A percentile compares a stretch with the other conserved stretches of the same genome.
These are phyloP conservation scores for Dactylonectria estremocensis DNA, from an alignment of 2,329 filamentous ascomycete species.

Conservation along the genomic window DNA sequence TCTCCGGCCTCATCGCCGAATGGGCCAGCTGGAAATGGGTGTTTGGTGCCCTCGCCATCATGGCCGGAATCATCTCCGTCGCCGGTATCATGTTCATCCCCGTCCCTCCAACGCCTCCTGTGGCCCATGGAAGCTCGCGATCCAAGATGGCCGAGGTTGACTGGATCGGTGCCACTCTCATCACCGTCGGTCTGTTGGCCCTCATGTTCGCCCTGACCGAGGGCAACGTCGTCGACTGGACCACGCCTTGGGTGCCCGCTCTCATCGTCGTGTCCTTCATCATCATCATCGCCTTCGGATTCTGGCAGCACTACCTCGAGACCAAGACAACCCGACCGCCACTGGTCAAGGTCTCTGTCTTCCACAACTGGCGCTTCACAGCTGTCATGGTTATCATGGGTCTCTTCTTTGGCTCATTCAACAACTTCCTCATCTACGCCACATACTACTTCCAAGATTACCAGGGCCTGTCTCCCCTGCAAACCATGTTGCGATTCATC, in stretches of 20 bases:
- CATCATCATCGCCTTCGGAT: slow-evolving; percentile 69
- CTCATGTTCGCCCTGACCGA: slow-evolving; percentile 78
- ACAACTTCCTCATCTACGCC: slow-evolving; percentile 76
- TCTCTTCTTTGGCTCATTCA: slow-evolving; percentile 78
- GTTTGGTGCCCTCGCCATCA: slow-evolving; percentile 75
- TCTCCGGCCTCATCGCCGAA: slow-evolving; percentile 75
- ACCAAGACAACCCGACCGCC: slow-evolving; percentile 59
- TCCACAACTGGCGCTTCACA: slow-evolving; percentile 71
- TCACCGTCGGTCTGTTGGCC: slow-evolving; percentile 74
- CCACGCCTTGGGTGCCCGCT: slow-evolving; percentile 72
- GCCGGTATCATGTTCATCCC: slow-evolving; percentile 75
- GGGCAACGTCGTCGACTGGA: slow-evolving; percentile 79
- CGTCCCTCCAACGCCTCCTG: slow-evolving; percentile 55
- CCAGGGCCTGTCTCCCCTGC: slow-evolving; percentile 72
- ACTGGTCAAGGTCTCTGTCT: slow-evolving; percentile 78
- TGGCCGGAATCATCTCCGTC: slow-evolving; percentile 70
- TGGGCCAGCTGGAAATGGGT: slow-evolving; percentile 78
- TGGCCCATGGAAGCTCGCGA: slow-evolving; percentile 43
- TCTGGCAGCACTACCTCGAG: slow-evolving; percentile 70
- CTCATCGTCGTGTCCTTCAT: slow-evolving; percentile 72
- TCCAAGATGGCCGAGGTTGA: slow-evolving; percentile 68
- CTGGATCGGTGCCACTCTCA: slow-evolving; percentile 75
- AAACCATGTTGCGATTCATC: slow-evolving; percentile 79
- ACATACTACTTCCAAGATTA: slow-evolving; percentile 82
- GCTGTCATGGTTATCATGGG: slow-evolving; percentile 77